Percentiles rank a stretch among this genome's conserved stretches.
phyloP scores from a whole-genome alignment of 2,329 filamentous ascomycete genomes.

The Microcera coccophila region DNA sequence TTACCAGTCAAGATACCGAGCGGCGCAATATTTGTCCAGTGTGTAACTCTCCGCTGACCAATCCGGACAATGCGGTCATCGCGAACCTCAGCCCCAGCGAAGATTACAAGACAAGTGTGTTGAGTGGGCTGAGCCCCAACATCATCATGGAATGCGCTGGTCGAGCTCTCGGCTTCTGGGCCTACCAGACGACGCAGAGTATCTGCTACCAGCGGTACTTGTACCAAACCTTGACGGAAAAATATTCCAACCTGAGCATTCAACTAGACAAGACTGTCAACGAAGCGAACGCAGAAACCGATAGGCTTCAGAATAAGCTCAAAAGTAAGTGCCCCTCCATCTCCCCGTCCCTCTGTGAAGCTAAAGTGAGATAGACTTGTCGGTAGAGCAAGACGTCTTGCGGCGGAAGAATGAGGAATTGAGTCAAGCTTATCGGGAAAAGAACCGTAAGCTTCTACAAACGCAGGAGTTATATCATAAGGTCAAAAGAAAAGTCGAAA shows the following conservation, averaged over 20 bases:
- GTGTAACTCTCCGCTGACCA: slow-evolving; percentile 64
- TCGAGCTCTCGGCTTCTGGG: slow-evolving; percentile 77
- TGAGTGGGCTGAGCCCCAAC: slow-evolving; percentile 77
- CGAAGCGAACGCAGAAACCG: slow-evolving; percentile 71
- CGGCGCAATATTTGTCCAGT: slow-evolving; percentile 63
- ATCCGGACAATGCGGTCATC: slow-evolving; percentile 70
- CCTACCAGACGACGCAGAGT: slow-evolving; percentile 79
- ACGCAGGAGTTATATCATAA: slow-evolving; percentile 64
- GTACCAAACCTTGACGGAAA: slow-evolving; percentile 67
- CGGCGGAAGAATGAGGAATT: slow-evolving; percentile 71
- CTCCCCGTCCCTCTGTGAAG: neutral
- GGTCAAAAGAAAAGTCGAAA: slow-evolving; percentile 52
- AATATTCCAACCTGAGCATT: slow-evolving; percentile 60
- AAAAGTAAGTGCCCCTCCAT: slow-evolving; percentile 45
- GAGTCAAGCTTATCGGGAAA: slow-evolving; percentile 62
- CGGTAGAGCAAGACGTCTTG: slow-evolving; percentile 59
- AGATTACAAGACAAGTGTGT: slow-evolving; percentile 82
- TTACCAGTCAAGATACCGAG: slow-evolving; percentile 43
- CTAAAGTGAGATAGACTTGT: slow-evolving; percentile 43
- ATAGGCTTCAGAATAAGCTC: slow-evolving; percentile 60
- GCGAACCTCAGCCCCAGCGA: slow-evolving; percentile 73
- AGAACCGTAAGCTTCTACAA: slow-evolving; percentile 64
- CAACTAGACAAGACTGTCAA: slow-evolving; percentile 70
- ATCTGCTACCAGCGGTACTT: slow-evolving; percentile 76
- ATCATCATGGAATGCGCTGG: slow-evolving; percentile 84